Evolutionary conservation across 2,329 filamentous ascomycete species (phyloP).

Genomic region (Didymella pomorum): DNA sequence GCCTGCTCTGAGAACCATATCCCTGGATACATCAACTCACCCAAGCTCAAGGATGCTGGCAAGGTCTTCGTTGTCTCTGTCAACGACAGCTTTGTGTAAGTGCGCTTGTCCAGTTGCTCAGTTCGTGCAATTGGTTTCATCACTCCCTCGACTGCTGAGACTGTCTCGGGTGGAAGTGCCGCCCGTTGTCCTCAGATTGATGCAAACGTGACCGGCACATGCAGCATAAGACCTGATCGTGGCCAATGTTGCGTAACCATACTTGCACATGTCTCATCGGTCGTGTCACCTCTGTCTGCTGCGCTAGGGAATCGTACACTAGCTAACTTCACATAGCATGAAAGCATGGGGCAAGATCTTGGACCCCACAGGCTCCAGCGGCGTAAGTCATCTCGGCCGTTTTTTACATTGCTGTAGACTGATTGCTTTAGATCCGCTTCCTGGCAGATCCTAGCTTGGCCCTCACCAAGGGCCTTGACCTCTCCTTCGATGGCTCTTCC

Average conservation of each 20-base stretch:
- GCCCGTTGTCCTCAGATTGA: constrained; percentile 17
- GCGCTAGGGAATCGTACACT: neutral
- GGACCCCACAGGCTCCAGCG: constrained; percentile 76
- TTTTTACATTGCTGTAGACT: constrained; percentile 11
- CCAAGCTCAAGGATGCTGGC: constrained; percentile 79
- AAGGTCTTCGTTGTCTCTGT: constrained; percentile 90
- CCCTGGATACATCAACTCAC: constrained; percentile 84
- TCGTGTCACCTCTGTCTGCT: constrained; percentile 6
- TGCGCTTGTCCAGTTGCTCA: constrained; percentile 23
- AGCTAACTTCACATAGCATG: constrained; percentile 65
- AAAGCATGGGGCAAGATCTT: constrained; percentile 85
- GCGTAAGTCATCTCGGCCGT: constrained; percentile 65
- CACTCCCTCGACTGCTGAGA: constrained; percentile 21
- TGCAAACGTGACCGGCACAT: constrained; percentile 24
- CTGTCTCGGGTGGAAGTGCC: constrained; percentile 24
- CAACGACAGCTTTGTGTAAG: constrained; percentile 94
- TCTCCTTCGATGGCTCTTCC: constrained; percentile 78
- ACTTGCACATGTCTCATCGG: constrained; percentile 19
- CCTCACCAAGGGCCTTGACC: constrained; percentile 84
- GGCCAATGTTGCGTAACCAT: constrained; percentile 15
- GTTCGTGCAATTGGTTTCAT: constrained; percentile 6
- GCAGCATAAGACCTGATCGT: constrained; percentile 19
- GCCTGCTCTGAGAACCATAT: constrained; percentile 75
- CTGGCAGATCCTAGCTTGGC: constrained; percentile 79
- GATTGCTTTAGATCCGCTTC: constrained; percentile 76